phyloP scores from a whole-genome alignment of 208 protist genomes.

The Acanthamoeba castellanii region DNA sequence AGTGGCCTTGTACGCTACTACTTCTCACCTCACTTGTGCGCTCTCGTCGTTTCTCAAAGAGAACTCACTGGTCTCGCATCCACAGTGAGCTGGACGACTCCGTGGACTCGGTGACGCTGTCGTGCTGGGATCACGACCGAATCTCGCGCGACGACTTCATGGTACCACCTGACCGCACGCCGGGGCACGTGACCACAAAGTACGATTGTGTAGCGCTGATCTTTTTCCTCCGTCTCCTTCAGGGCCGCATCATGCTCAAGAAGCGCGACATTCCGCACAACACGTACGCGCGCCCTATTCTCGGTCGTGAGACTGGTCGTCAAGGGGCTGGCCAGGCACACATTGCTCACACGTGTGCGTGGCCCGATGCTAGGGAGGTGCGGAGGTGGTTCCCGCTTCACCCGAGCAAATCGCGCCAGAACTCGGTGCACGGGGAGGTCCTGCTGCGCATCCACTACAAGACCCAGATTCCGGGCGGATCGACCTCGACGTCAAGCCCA shows the following conservation, averaged over 20 bases:
- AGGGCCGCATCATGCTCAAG: constrained; percentile 31
- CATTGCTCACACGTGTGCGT: not conserved
- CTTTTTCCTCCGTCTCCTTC: not conserved
- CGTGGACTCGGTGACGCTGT: not conserved
- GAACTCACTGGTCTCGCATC: too few species aligned
- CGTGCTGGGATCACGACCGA: constrained; percentile 42
- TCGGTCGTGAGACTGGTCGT: not conserved
- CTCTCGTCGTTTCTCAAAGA: not conserved
- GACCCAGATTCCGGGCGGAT: not conserved
- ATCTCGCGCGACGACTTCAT: constrained; percentile 47
- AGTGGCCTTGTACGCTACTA: not conserved
- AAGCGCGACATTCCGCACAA: constrained; percentile 7
- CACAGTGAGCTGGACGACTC: not conserved
- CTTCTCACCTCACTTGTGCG: not conserved
- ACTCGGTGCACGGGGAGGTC: constrained; percentile 4
- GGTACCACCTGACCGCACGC: not conserved
- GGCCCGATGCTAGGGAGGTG: not conserved
- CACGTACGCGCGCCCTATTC: not conserved
- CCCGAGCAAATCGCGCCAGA: not conserved
- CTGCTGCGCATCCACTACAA: constrained; percentile 49
- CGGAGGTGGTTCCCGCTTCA: constrained; percentile 6
- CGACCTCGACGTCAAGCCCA: not conserved
- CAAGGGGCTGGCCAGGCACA: not conserved
- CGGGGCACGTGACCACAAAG: not conserved
- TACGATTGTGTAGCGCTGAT: too few species aligned